Percentiles rank a stretch among this genome's conserved stretches.
phyloP scores from a whole-genome alignment of 805 yeast species.

The Candida coquimbonensis region DNA sequence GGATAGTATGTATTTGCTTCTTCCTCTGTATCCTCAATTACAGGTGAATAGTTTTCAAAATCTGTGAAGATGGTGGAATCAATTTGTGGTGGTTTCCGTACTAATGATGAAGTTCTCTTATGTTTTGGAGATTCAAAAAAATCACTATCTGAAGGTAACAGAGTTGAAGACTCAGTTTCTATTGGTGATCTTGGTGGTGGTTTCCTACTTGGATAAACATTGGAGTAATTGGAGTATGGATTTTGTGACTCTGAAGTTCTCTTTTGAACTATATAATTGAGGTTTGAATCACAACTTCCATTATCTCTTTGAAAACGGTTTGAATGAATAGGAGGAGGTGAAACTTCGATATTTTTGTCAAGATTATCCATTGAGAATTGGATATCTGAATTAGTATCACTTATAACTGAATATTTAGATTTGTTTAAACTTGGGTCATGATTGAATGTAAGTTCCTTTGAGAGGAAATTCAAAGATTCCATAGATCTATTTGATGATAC shows the following conservation, averaged over 20 bases:
- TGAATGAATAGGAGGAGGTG: too few relatives aligned
- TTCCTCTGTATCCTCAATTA: conserved; percentile 3
- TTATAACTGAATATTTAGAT: too few relatives aligned
- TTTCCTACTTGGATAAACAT: conserved; percentile 10
- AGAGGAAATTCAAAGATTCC: too few relatives aligned
- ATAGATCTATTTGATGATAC: too few relatives aligned
- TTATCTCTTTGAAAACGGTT: too few relatives aligned
- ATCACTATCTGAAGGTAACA: background rate
- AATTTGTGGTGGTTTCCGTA: conserved; percentile 16
- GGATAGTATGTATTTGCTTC: conserved; percentile 21
- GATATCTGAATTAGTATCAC: too few relatives aligned
- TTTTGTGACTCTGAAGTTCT: background rate
- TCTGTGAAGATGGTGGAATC: conserved; percentile 2
- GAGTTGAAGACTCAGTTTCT: background rate
- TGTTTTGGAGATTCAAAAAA: background rate
- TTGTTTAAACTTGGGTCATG: too few relatives aligned
- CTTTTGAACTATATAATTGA: too few relatives aligned
- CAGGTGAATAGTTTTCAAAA: background rate
- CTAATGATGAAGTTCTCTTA: conserved; percentile 15
- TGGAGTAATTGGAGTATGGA: background rate
- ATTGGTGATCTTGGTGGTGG: conserved; percentile 22
- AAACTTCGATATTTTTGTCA: too few relatives aligned
- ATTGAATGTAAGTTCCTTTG: too few relatives aligned
- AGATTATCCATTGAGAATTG: too few relatives aligned
- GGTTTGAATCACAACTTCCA: too few relatives aligned